A percentile compares a stretch with the other conserved stretches of the same genome.
Evolutionary conservation across 441 rosid genomes (phyloP).

Genomic region (Breynia disticha): DNA sequence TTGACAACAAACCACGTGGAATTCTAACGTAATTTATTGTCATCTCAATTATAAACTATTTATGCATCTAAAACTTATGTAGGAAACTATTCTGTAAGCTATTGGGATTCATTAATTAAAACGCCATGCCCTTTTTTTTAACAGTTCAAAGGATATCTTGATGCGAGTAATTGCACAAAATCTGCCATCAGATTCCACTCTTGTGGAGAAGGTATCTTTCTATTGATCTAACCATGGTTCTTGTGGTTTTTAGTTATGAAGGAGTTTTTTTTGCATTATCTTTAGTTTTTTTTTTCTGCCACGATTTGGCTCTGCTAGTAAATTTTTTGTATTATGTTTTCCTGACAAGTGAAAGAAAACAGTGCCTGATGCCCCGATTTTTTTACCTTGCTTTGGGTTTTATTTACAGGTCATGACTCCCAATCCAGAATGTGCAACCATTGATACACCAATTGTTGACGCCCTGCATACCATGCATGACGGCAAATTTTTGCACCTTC

Average conservation of each 20-base stretch:
- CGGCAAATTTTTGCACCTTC: conserved; percentile 95
- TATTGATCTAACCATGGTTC: neutral
- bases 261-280: no score
- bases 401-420: conserved; percentile 80
- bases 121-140: conserved; percentile 15
- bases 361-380: no score
- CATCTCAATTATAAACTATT: no score
- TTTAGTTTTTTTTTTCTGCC: neutral
- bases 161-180: conserved; percentile 86
- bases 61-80: no score
- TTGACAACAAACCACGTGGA: conserved; percentile 70
- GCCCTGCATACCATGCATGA: conserved; percentile 91
- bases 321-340: neutral
- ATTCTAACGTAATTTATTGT: conserved; percentile 89
- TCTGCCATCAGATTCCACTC: conserved; percentile 60
- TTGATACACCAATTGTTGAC: conserved; percentile 87
- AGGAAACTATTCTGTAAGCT: no score
- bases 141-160: conserved; percentile 89
- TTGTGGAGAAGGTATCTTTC: conserved; percentile 65
- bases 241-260: neutral
- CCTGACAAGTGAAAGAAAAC: conserved; percentile 3
- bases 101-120: neutral
- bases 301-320: neutral
- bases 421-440: conserved; percentile 82
- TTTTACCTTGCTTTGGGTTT: conserved; percentile 10